These are phyloP conservation scores for Salvia hispanica DNA, from an alignment of 257 asterid genomes.

Conservation along the genomic window DNA sequence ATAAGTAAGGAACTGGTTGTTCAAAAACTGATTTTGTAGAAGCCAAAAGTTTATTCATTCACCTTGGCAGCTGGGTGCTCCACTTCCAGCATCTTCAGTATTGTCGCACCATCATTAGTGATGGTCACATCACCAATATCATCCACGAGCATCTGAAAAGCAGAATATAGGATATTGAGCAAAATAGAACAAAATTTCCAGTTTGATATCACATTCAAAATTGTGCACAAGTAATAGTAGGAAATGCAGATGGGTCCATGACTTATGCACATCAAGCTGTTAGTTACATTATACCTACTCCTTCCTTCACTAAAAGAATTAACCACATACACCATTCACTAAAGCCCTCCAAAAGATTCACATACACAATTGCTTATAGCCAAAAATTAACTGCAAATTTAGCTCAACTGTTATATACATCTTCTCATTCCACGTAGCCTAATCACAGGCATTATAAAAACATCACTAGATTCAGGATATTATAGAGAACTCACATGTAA, in stretches of 20 bases:
- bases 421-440: background rate
- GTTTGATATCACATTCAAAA: constrained; percentile 21
- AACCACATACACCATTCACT: no score
- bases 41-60: background rate
- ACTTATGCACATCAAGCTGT: background rate
- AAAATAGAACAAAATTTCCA: constrained; percentile 37
- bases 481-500: background rate
- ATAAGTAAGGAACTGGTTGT: background rate
- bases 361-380: no score
- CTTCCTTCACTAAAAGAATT: background rate
- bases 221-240: constrained; percentile 17
- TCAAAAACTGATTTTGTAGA: background rate
- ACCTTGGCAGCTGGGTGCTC: constrained; percentile 99
- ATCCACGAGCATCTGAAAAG: constrained; percentile 89
- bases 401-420: background rate
- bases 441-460: background rate
- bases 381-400: no score
- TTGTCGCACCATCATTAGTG: constrained; percentile 99
- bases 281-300: background rate
- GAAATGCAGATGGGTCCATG: background rate
- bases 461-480: no score
- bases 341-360: no score
- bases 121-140: constrained; percentile 98
- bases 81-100: constrained; percentile 91
- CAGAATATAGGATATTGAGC: background rate